Evolutionary conservation across 768 basidiomycete genomes (phyloP), one percentile per base, ranked within the genome.

Genomic region (Boletus subparvulus): DNA sequence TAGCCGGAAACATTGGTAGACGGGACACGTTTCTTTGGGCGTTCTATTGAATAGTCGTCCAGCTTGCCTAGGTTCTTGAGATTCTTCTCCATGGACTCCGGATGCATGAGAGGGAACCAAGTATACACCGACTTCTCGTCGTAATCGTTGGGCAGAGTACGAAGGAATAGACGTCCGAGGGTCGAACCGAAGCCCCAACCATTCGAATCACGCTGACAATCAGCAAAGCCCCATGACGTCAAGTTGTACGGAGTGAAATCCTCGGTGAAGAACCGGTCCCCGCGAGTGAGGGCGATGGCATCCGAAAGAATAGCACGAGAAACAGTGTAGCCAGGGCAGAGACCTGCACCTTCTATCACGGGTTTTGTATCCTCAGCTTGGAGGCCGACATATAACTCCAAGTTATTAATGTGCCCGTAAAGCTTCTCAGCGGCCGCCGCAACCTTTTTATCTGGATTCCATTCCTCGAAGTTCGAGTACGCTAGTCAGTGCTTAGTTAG

Each of bases 71-170:
- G 64, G 33, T 88, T 81, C 50, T 67, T 76, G 52, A 92, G 73
- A 66, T 85, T 69, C 1, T 64, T 71, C 56, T 81, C 73, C 90
- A 92, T 92, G 3, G 83, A 69, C 0, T 78, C 75, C 4, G 91
- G 92, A 0, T 86, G 88, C 84, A 92, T 86, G 43, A 93, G 77
- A n/a, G 92, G 88, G 85, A 92, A 93, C 83, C 89, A 92, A 4
- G 92, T 84, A 67, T 90, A 93, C 46, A 83, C 74, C 56, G 87
- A 89, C 68, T 87, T 84, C 55, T 82, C 79, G 0, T 80, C 78
- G 72, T 79, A 93, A 65, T 90, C 74, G 47, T 83, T 72, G 2
- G 92, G 90, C 1, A 93, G 78, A 19, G 83, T 84, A 45, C 92
- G 88, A 47, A 91, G 74, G 71, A 93, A 74, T 33, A 93, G 79